These are phyloP conservation scores for Aspergillus fumigatus DNA, from an alignment of 2,329 filamentous ascomycete species.

Conservation along the genomic window DNA sequence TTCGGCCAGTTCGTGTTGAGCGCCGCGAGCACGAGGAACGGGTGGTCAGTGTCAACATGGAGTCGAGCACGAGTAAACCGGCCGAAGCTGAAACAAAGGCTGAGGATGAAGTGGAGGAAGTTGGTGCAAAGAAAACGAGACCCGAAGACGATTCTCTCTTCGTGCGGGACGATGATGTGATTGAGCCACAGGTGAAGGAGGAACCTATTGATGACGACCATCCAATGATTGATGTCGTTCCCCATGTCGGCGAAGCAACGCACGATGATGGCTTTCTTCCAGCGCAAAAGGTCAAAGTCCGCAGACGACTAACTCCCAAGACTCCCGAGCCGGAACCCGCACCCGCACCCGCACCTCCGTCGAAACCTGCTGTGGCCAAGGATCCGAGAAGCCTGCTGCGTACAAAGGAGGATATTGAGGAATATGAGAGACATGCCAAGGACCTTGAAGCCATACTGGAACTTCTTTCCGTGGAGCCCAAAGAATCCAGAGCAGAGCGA, in stretches of 20 bases:
- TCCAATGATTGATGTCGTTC: conserved; percentile 30
- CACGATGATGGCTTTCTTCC: conserved; percentile 32
- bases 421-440: conserved; percentile 38
- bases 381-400: conserved; percentile 34
- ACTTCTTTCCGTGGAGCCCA: conserved; percentile 26
- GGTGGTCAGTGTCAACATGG: conserved; percentile 50
- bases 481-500: conserved; percentile 14
- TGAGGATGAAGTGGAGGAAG: conserved; percentile 28
- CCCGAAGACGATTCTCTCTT: conserved; percentile 15
- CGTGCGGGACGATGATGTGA: conserved; percentile 15
- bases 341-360: not conserved
- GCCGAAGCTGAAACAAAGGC: conserved; percentile 35
- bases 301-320: conserved; percentile 26
- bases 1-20: conserved; percentile 53
- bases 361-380: conserved; percentile 12
- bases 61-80: conserved; percentile 45
- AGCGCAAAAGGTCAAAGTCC: conserved; percentile 31
- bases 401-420: conserved; percentile 39
- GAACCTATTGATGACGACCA: conserved; percentile 50
- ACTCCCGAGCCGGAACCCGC: conserved; percentile 6
- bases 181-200: conserved; percentile 45
- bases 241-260: conserved; percentile 23
- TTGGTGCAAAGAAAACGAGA: not conserved
- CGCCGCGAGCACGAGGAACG: conserved; percentile 54
- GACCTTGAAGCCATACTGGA: conserved; percentile 39